Evolutionary conservation across 139 green algal species (phyloP), one percentile per base, ranked within the genome.

Genomic region (Chlorella sp.): DNA sequence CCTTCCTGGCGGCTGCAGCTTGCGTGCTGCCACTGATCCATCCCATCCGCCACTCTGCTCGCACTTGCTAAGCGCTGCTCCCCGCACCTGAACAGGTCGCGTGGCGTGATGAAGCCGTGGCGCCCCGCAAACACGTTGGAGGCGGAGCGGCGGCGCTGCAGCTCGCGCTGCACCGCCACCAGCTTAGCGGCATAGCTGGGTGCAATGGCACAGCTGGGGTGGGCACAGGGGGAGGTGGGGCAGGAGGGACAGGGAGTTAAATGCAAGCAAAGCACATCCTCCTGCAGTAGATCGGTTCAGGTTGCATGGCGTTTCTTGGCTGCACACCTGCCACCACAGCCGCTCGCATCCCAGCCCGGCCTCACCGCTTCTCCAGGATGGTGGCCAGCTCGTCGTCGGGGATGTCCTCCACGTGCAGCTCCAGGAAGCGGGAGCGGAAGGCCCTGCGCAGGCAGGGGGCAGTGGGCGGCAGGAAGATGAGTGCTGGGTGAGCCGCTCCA

Each of bases 331-430:
- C n/a, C n/a, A n/a, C n/a, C n/a, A n/a, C n/a, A n/a, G n/a, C n/a
- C n/a, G n/a, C n/a, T 55, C 44, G 44, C 44, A 47, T n/a, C 12
- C 44, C n/a, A n/a, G n/a, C 16, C 16, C n/a, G 1, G 21, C 32
- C 20, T 67, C 94, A 97, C 36, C 96, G 83, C 72, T 92, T 86
- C 88, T 99, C 92, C 78, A 99, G 75, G 73, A 99, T 98, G 28
- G 84, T 88, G 23, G 90, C 79, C 39, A 99, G 95, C 94, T 99
- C 98, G 23, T 74, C 55, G 71, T 99, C 95, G 0, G 98, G 98
- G 36, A 99, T 95, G 78, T 99, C 97, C 16, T 96, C 96, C 26
- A 99, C 93, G 82, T 99, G 94, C n/a, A 99, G 91, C 93, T 99
- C 98, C 84, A 99, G 89, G 90, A 99, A 99, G 47, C 98, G 93